Evolutionary conservation across 202 grass and related monocot species (phyloP).

Genomic region (Schoenoplectus tabernaemontani): DNA sequence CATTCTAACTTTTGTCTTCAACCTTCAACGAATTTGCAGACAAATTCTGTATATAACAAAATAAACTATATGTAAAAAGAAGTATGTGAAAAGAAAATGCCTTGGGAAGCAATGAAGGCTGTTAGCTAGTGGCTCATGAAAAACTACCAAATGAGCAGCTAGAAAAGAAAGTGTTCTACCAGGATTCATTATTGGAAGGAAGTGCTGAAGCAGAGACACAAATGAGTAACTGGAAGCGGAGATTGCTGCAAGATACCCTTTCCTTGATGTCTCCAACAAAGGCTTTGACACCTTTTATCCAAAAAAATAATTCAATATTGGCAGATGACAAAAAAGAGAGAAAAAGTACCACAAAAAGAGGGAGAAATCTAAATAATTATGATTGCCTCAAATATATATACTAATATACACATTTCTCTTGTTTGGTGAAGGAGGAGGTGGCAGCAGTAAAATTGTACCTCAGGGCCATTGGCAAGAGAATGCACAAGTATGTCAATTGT

Average conservation of each 20-base stretch:
- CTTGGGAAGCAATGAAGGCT: neutral
- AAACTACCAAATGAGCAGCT: neutral
- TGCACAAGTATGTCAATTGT: constrained; percentile 94
- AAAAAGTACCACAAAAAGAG: neutral
- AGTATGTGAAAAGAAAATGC: neutral
- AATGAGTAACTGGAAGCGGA: constrained; percentile 97
- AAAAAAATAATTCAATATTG: constrained; percentile 11
- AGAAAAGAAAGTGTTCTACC: constrained; percentile 19
- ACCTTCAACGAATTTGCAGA: neutral
- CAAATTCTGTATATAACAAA: neutral
- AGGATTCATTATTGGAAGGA: constrained; percentile 80
- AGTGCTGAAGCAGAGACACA: constrained; percentile 64
- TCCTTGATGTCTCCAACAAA: constrained; percentile 91
- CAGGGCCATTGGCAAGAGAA: constrained; percentile 90
- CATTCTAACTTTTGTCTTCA: neutral
- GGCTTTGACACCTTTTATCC: constrained; percentile 60
- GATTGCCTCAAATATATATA: no score
- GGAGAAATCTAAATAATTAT: neutral
- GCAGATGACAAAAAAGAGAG: neutral
- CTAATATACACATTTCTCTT: neutral
- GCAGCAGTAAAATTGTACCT: constrained; percentile 32
- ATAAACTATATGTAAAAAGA: neutral
- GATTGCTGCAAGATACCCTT: constrained; percentile 82
- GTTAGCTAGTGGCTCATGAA: neutral
- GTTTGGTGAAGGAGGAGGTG: neutral